Conservation (phyloP, 2,329 filamentous ascomycete genomes). For the Capronia coronata region DNA sequence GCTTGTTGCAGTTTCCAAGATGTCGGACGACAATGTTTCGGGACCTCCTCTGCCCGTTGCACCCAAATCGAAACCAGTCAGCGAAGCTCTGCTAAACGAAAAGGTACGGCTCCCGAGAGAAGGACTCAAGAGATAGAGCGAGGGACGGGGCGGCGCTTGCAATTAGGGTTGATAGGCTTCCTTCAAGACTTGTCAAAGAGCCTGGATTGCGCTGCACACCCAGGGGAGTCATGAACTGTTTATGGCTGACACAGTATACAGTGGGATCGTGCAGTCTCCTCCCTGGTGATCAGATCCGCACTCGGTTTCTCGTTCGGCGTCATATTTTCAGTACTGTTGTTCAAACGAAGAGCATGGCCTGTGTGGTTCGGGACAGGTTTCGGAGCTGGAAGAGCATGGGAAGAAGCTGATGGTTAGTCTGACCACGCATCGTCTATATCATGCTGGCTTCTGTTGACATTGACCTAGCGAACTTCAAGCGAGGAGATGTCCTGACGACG, state of each 20-base stretch:
- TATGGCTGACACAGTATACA: too few relatives aligned
- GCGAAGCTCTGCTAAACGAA: constrained; percentile 96
- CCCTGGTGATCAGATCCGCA: constrained; percentile 90
- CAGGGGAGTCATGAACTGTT: too few relatives aligned
- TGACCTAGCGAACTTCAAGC: constrained; percentile 28
- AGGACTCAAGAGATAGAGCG: not conserved
- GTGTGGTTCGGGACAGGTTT: constrained; percentile 93
- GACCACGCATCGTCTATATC: not conserved
- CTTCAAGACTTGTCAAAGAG: too few relatives aligned
- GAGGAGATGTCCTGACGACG: constrained; percentile 24
- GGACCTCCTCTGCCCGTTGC: constrained; percentile 54
- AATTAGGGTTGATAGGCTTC: too few relatives aligned
- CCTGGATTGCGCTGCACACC: too few relatives aligned
- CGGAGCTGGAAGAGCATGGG: constrained; percentile 91
- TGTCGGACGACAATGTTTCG: constrained; percentile 53
- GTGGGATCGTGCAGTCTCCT: constrained; percentile 99
- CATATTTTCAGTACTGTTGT: constrained; percentile 95
- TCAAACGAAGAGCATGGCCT: constrained; percentile 97
- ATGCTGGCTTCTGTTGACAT: constrained; percentile 7
- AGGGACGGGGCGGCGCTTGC: too few relatives aligned
- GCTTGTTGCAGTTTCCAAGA: constrained; percentile 33
- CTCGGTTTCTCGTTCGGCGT: constrained; percentile 96
- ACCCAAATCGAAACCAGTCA: constrained; percentile 72
- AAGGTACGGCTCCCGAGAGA: constrained; percentile 61
- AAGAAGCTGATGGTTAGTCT: constrained; percentile 83